Evolutionary conservation across 345 rosid species (phyloP).

Genomic region (Eucalyptus pauciflora): DNA sequence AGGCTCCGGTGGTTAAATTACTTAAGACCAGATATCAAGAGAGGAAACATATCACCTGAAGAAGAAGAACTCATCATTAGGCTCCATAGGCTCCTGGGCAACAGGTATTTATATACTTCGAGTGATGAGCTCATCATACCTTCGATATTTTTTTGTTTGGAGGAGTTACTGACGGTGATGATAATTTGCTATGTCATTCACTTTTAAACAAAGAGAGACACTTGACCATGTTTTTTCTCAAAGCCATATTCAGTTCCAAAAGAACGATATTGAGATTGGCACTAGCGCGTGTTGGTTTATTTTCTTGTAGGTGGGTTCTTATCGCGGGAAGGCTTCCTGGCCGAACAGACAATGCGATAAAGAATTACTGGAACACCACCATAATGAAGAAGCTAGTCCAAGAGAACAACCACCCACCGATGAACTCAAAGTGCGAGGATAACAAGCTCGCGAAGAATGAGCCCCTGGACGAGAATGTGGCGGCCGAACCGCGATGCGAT

Average conservation of each 20-base stretch:
- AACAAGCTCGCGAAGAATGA: background rate
- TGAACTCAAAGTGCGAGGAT: background rate
- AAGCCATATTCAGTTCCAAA: background rate
- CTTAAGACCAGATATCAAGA: slow-evolving; percentile 1
- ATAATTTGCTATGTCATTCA: background rate
- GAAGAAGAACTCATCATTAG: slow-evolving; percentile 11
- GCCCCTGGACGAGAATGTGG: background rate
- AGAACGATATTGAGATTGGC: background rate
- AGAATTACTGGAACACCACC: slow-evolving; percentile 4
- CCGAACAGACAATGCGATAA: slow-evolving; percentile 3
- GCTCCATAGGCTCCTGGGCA: slow-evolving; percentile 7
- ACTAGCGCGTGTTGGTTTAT: background rate
- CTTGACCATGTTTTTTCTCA: background rate
- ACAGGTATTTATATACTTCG: background rate
- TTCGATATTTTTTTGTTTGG: background rate
- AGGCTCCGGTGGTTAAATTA: slow-evolving; percentile 10
- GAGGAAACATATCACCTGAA: slow-evolving; percentile 7
- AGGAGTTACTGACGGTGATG: background rate
- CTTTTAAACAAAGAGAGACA: background rate
- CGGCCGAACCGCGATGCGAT: rapidly evolving
- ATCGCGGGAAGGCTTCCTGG: slow-evolving; percentile 6
- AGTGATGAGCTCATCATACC: background rate
- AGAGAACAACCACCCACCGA: background rate
- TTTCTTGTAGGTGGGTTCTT: background rate
- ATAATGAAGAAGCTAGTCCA: background rate